Percentiles rank a stretch among this genome's conserved stretches.
Evolutionary conservation across 2,329 filamentous ascomycete species (phyloP).

Genomic region (Aspergillus bombycis): DNA sequence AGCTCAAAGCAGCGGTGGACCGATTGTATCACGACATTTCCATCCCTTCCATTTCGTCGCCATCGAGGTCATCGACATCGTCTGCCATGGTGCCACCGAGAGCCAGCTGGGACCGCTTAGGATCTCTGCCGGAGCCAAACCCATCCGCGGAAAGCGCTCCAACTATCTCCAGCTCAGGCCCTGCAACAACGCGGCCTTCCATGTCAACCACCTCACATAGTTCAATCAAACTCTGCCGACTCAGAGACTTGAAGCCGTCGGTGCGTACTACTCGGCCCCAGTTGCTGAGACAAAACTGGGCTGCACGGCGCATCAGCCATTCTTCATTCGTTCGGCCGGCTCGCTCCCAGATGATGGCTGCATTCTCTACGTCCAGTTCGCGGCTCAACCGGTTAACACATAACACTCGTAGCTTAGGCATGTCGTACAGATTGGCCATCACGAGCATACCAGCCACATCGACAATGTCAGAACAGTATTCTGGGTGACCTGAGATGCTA

Average conservation of each 20-base stretch:
- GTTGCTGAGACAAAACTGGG: constrained; percentile 85
- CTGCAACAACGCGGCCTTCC: constrained; percentile 87
- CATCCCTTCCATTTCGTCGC: constrained; percentile 52
- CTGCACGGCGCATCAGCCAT: constrained; percentile 87
- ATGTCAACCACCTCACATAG: constrained; percentile 91
- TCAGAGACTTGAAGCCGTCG: constrained; percentile 79
- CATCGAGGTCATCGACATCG: constrained; percentile 47
- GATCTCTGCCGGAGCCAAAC: constrained; percentile 39
- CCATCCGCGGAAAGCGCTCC: constrained; percentile 56
- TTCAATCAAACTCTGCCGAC: constrained; percentile 79
- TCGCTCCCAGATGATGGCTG: constrained; percentile 94
- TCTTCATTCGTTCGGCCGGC: constrained; percentile 88
- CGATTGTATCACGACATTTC: constrained; percentile 41
- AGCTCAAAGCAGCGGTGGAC: constrained; percentile 17
- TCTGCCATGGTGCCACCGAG: constrained; percentile 33
- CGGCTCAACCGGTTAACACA: constrained; percentile 88
- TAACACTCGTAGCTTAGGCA: constrained; percentile 85
- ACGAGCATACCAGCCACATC: constrained; percentile 94
- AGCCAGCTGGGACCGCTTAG: constrained; percentile 34
- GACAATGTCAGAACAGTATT: constrained; percentile 65
- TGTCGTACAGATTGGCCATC: constrained; percentile 98
- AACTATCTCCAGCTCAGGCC: constrained; percentile 74
- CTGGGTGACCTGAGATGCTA: constrained; percentile 69
- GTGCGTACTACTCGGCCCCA: constrained; percentile 95
- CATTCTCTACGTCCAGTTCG: constrained; percentile 91